These are phyloP conservation scores for Russula brevipes DNA, from an alignment of 768 basidiomycete genomes.

Conservation along the genomic window DNA sequence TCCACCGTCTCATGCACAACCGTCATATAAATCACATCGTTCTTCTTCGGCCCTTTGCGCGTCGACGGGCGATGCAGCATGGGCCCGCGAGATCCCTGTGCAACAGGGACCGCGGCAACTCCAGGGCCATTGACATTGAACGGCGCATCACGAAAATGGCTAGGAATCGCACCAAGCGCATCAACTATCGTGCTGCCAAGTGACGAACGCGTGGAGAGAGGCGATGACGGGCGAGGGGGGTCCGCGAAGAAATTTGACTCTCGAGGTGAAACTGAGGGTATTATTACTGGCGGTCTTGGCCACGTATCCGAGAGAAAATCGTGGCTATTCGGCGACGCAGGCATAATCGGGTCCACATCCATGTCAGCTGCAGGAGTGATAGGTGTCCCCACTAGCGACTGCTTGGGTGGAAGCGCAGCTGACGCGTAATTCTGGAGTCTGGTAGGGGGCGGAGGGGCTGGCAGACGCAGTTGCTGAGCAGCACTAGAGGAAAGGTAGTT, in stretches of 20 bases:
- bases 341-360: constrained; percentile 3
- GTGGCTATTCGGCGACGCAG: constrained; percentile 4
- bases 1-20: constrained; percentile 21
- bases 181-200: constrained; percentile 19
- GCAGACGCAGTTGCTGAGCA: constrained; percentile 14
- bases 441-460: constrained; percentile 15
- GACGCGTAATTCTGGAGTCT: background rate
- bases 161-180: constrained; percentile 18
- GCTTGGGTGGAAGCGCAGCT: background rate
- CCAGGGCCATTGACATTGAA: constrained; percentile 2
- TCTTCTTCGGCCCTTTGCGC: constrained; percentile 9
- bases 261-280: background rate
- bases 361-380: background rate
- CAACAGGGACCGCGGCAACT: background rate
- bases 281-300: constrained; percentile 8
- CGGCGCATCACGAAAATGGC: constrained; percentile 14
- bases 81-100: background rate
- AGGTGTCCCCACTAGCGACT: background rate
- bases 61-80: constrained; percentile 1
- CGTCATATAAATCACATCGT: constrained; percentile 21
- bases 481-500: constrained; percentile 16
- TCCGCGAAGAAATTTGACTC: background rate
- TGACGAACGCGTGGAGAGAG: constrained; percentile 9
- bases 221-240: constrained; percentile 9
- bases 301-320: constrained; percentile 14